These are phyloP conservation scores for Marchantia polymorpha DNA, from an alignment of 225 moss, liverwort and hornwort species.

Conservation along the genomic window DNA sequence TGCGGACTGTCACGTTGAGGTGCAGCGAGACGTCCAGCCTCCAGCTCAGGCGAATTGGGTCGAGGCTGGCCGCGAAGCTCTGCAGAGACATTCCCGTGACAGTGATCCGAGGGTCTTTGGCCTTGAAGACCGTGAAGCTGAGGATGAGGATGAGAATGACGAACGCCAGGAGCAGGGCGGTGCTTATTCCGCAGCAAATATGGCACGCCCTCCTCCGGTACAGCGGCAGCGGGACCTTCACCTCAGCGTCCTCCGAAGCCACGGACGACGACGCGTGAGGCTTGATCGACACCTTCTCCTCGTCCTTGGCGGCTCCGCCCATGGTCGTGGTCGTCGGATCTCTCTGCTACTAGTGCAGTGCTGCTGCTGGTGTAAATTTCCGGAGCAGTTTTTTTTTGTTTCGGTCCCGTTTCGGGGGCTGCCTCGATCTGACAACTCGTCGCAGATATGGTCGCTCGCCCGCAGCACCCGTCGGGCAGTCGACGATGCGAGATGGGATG, in stretches of 20 bases:
- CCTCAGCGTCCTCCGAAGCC: constrained; percentile 34
- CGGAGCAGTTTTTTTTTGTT: neutral
- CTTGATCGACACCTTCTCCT: constrained; percentile 24
- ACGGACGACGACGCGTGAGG: constrained; percentile 3
- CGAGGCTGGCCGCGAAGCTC: constrained; percentile 33
- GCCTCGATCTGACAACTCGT: neutral
- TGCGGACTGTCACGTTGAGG: constrained; percentile 46
- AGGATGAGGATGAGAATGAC: constrained; percentile 42
- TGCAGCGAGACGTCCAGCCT: constrained; percentile 40
- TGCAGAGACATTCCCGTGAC: constrained; percentile 44
- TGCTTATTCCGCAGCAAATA: constrained; percentile 37
- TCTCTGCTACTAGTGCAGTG: neutral
- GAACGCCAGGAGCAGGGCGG: constrained; percentile 18
- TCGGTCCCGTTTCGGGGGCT: neutral
- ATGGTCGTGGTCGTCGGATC: neutral
- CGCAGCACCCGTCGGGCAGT: no score
- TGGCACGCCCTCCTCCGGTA: constrained; percentile 36
- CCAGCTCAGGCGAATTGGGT: constrained; percentile 19
- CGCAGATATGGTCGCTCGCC: neutral
- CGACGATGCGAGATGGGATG: no score
- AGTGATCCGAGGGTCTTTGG: constrained; percentile 46
- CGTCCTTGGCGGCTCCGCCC: constrained; percentile 8
- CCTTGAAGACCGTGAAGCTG: constrained; percentile 53
- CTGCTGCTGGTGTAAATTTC: neutral
- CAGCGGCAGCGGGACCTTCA: constrained; percentile 35